These are phyloP conservation scores for Rachicladosporium sp. DNA, from an alignment of 2,329 filamentous ascomycete genomes.

Conservation along the genomic window DNA sequence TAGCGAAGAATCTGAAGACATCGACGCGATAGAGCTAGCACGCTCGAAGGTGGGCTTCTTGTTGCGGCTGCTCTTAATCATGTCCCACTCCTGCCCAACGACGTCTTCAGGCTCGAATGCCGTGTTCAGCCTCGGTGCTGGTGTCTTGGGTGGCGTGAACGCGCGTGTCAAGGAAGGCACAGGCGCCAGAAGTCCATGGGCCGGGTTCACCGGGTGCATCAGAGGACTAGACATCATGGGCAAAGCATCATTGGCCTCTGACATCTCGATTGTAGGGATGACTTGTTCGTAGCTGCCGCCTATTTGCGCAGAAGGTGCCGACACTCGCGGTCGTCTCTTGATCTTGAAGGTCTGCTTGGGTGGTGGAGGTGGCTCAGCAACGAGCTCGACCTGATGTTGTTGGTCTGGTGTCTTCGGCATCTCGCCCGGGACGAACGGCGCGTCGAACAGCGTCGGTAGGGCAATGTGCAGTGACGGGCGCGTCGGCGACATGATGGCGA, in stretches of 20 bases:
- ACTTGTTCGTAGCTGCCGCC: conserved; percentile 15
- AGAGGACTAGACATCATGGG: conserved; percentile 13
- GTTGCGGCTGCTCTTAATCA: conserved; percentile 18
- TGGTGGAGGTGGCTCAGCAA: conserved; percentile 29
- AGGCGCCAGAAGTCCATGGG: conserved; percentile 33
- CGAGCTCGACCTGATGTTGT: conserved; percentile 1
- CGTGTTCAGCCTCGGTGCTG: conserved; percentile 25
- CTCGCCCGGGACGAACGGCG: conserved; percentile 34
- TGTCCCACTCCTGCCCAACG: conserved; percentile 19
- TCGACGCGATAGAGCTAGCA: conserved; percentile 46
- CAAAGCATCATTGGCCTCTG: conserved; percentile 22
- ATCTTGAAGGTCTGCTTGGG: conserved; percentile 38
- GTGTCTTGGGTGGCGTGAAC: conserved; percentile 38
- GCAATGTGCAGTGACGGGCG: conserved; percentile 37
- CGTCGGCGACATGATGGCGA: conserved; percentile 22
- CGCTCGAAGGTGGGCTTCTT: conserved; percentile 31
- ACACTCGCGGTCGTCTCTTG: conserved; percentile 25
- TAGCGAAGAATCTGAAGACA: conserved; percentile 49
- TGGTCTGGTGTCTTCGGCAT: conserved; percentile 33
- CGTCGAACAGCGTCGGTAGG: conserved; percentile 37
- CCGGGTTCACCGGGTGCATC: conserved; percentile 16
- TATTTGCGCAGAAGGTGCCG: background rate
- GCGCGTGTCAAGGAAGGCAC: conserved; percentile 24
- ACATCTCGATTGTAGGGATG: conserved; percentile 39
- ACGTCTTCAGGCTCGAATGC: conserved; percentile 9